Percentiles rank a stretch among this genome's conserved stretches.
phyloP scores from a whole-genome alignment of 2,329 filamentous ascomycete genomes.

The Magnaporthiopsis poae region DNA sequence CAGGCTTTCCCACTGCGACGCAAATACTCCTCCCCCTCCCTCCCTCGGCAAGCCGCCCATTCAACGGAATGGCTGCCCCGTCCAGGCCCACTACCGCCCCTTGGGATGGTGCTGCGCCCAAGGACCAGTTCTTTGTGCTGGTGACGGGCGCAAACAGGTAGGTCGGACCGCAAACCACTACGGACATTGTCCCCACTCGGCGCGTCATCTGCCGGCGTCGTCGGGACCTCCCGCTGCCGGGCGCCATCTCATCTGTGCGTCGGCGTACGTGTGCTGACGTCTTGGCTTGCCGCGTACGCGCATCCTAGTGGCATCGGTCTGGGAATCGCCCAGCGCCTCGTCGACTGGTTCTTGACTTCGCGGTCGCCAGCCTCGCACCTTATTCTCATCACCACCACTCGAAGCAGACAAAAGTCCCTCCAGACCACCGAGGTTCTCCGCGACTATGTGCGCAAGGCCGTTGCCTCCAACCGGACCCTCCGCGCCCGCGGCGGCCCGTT shows the following conservation, averaged over 20 bases:
- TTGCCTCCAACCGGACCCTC: conserved; percentile 29
- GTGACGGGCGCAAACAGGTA: conserved; percentile 85
- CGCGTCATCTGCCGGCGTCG: too few relatives aligned
- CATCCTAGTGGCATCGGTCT: conserved; percentile 69
- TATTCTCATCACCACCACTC: conserved; percentile 74
- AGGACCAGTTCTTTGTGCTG: conserved; percentile 52
- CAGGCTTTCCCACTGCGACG: not conserved
- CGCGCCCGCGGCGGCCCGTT: conserved; percentile 26
- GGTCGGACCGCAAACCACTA: conserved; percentile 9
- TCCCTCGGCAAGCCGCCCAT: too few relatives aligned
- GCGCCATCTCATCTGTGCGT: not conserved
- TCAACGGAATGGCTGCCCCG: conserved; percentile 1
- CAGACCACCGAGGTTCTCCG: conserved; percentile 60
- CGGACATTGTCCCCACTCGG: too few relatives aligned
- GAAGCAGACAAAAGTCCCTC: conserved; percentile 61
- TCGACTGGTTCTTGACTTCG: conserved; percentile 75
- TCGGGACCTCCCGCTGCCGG: not conserved
- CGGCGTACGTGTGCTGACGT: not conserved
- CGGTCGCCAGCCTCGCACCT: conserved; percentile 59
- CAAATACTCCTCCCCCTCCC: not conserved
- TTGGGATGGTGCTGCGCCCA: conserved; percentile 24
- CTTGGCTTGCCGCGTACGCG: not conserved
- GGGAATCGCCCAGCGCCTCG: conserved; percentile 70
- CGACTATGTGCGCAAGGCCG: conserved; percentile 46
- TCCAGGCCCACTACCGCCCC: conserved; percentile 16